Conservation (phyloP, 805 yeast genomes). For the Tetrapisispora arboricola region DNA sequence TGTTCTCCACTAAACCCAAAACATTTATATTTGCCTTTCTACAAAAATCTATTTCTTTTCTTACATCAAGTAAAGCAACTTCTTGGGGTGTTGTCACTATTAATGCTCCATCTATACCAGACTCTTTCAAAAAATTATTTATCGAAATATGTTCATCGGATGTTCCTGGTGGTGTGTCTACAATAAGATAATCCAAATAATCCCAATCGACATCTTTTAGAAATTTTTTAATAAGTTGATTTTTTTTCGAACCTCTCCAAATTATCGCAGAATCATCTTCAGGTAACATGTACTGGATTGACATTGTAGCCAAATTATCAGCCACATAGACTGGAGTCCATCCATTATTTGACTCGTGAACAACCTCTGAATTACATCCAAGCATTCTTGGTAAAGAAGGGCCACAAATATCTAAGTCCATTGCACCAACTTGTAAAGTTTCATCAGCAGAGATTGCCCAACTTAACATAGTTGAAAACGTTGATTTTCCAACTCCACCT, state of each 20-base stretch:
- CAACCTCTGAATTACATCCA: conserved; percentile 77
- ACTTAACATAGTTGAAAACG: conserved; percentile 89
- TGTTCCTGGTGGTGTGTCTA: conserved; percentile 98
- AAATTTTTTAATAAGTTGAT: conserved; percentile 85
- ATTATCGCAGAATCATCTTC: conserved; percentile 87
- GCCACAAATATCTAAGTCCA: conserved; percentile 97
- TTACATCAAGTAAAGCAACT: conserved; percentile 85
- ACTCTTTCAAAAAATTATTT: conserved; percentile 75
- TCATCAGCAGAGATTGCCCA: conserved; percentile 89
- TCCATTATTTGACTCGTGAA: conserved; percentile 85
- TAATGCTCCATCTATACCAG: conserved; percentile 91
- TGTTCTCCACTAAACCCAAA: conserved; percentile 88
- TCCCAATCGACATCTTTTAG: conserved; percentile 90
- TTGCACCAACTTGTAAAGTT: conserved; percentile 81
- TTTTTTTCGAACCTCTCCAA: conserved; percentile 97
- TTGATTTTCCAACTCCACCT: conserved; percentile 97
- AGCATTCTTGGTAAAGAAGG: conserved; percentile 93
- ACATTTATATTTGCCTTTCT: conserved; percentile 78
- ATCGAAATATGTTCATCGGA: conserved; percentile 94
- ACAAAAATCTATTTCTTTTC: conserved; percentile 94
- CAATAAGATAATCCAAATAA: conserved; percentile 68
- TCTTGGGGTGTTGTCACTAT: conserved; percentile 97
- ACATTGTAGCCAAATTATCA: conserved; percentile 91
- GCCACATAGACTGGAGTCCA: conserved; percentile 96
- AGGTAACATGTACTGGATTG: conserved; percentile 91